phyloP scores from a whole-genome alignment of 73 alveolate species.

The Uronychia binucleata region DNA sequence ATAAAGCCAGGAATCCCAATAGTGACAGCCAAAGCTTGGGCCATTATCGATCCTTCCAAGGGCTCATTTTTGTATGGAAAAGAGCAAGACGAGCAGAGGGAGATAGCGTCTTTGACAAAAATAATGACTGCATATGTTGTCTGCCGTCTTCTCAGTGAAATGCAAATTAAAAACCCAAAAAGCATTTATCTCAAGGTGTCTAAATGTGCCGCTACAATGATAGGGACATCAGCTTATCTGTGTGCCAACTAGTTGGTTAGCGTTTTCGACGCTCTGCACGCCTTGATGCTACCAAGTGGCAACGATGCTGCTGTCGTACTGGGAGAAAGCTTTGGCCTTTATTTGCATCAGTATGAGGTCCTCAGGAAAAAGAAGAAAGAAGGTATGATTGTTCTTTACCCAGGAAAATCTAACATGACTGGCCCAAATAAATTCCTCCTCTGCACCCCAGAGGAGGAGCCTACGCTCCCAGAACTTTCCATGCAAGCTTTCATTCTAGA shows the following conservation, averaged over 20 bases:
- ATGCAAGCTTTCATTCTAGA: conserved; percentile 47
- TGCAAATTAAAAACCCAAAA: conserved; percentile 3
- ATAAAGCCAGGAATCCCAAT: conserved; percentile 20
- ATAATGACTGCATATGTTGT: conserved; percentile 52
- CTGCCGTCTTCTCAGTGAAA: background rate
- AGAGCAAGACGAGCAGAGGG: conserved; percentile 44
- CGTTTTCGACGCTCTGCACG: conserved; percentile 45
- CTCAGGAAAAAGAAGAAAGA: background rate
- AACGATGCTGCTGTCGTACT: conserved; percentile 45
- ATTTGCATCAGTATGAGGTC: background rate
- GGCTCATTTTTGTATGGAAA: conserved; percentile 40
- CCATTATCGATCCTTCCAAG: conserved; percentile 34
- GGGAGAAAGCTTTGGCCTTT: conserved; percentile 32
- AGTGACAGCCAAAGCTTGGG: conserved; percentile 66
- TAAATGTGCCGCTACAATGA: conserved; percentile 20
- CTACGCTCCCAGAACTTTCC: background rate
- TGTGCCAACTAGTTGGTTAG: conserved; percentile 37
- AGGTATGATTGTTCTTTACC: too few relatives aligned
- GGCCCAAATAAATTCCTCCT: background rate
- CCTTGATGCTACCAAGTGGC: conserved; percentile 66
- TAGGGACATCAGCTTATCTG: conserved; percentile 62
- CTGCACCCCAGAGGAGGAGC: background rate
- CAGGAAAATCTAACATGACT: too few relatives aligned
- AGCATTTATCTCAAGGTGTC: conserved; percentile 11
- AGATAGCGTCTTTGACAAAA: conserved; percentile 64